Percentiles rank a stretch among this genome's conserved stretches.
Evolutionary conservation across 305 asterid genomes (phyloP).

Genomic region (Withania somnifera): DNA sequence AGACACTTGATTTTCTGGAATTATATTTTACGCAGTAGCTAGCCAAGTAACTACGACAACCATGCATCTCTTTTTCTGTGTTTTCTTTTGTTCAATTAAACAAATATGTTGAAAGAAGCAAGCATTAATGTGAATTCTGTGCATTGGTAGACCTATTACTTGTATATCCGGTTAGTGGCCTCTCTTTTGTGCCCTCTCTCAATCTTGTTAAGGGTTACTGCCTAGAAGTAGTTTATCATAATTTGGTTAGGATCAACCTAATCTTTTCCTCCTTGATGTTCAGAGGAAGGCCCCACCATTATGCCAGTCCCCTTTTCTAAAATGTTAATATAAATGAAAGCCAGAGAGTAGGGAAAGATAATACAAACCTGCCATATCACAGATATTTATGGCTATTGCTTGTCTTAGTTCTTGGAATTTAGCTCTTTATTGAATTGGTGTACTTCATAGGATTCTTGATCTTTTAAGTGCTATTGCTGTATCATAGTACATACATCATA

Average conservation of each 20-base stretch:
- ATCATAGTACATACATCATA: too few relatives aligned
- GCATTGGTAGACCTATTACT: not conserved
- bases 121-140: not conserved
- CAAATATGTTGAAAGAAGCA: not conserved
- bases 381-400: too few relatives aligned
- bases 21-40: not conserved
- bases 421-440: too few relatives aligned
- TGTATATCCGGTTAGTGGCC: not conserved
- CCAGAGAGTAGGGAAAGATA: not conserved
- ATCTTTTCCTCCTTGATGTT: not conserved
- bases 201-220: not conserved
- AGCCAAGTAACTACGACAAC: not conserved
- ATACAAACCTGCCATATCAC: not conserved
- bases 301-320: not conserved
- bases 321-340: not conserved
- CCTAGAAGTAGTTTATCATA: not conserved
- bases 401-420: too few relatives aligned
- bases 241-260: not conserved
- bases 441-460: too few relatives aligned
- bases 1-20: not conserved
- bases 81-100: not conserved
- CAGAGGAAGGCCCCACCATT: not conserved
- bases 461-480: too few relatives aligned
- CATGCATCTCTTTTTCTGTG: not conserved
- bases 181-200: not conserved